Base-by-base conservation (phyloP, 371 early-diverging fungal species). In the Catenaria anguillulae region DNA sequence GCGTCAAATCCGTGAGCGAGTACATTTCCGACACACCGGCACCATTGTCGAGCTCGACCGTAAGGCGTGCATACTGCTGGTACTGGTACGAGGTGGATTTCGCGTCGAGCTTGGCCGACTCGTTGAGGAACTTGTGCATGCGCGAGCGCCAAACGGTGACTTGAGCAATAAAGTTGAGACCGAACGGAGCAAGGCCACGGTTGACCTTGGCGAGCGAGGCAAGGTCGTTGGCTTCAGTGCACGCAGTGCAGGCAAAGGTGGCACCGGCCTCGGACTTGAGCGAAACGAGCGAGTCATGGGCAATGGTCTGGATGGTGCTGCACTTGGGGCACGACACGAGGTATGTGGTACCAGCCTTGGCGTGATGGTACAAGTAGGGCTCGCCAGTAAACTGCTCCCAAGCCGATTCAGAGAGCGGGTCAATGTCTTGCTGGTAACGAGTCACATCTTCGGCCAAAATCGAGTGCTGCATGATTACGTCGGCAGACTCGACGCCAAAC, bases 321-420 rank as follows among this genome's bases (percentile, higher is more conserved):
- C 58, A 58, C 4, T 34, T 10, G 0, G 58, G 58, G 43, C 58
- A 58, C 15, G 58, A 36, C 26, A 58, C 29, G 15, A 58, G 33
- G 17, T 58, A 58, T 31, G 36, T 36, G 36, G 58, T 58, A 17
- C 35, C 58, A 3, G 58, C 42, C 29, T 24, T n/a, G 19, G 58
- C 58, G 43, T 36, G 58, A 31, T 58, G 36, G 58, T 40, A 58
- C 8, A 58, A 36, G 36, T 58, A 58, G 31, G 58, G 58, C 42
- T 58, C 58, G 58, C 58, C 58, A 6, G 58, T 34, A 21, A 17
- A 58, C n/a, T n/a, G 8, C 42, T 58, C 58, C 40, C 36, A 58
- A n/a, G 12, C 36, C 26, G 36, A 6, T 10, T 58, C 35, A 8
- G 36, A 34, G 29, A 33, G 26, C 17, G 58, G 0, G 26, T 58